Evolutionary conservation across 441 rosid species (phyloP).

Genomic region (Croton setiger): DNA sequence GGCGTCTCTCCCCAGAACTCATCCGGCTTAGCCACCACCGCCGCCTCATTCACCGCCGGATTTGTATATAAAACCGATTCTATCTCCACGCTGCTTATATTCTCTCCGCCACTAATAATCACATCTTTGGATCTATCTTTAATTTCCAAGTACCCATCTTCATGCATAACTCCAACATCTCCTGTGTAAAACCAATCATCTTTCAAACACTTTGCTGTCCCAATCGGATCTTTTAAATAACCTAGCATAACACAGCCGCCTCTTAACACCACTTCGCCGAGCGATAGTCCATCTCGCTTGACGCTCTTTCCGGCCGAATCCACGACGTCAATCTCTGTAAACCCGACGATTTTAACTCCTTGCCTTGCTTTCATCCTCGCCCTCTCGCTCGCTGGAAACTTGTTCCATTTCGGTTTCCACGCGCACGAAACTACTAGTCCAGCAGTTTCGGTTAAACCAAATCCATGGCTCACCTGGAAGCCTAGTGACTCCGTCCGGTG

Average conservation of each 20-base stretch:
- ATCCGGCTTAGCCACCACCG: conserved; percentile 41
- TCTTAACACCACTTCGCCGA: conserved; percentile 64
- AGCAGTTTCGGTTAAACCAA: conserved; percentile 65
- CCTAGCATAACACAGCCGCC: conserved; percentile 73
- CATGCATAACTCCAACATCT: conserved; percentile 74
- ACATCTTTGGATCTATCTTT: conserved; percentile 77
- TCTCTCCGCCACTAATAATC: conserved; percentile 51
- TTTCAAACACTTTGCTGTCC: conserved; percentile 43
- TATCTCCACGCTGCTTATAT: conserved; percentile 38
- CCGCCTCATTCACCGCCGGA: conserved; percentile 38
- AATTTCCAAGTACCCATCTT: conserved; percentile 71
- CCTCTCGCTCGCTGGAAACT: conserved; percentile 50
- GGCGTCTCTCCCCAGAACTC: conserved; percentile 41
- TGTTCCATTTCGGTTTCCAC: conserved; percentile 70
- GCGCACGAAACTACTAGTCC: conserved; percentile 64
- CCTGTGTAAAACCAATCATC: conserved; percentile 66
- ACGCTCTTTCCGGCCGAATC: conserved; percentile 51
- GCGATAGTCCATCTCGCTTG: conserved; percentile 46
- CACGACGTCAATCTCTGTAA: conserved; percentile 48
- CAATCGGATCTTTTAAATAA: conserved; percentile 59
- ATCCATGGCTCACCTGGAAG: conserved; percentile 66
- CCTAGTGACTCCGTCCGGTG: conserved; percentile 61
- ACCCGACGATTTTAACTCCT: conserved; percentile 43
- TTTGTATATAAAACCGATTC: conserved; percentile 34
- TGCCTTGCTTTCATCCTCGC: conserved; percentile 65